Conservation (phyloP, 192 early-diverging fungal genomes). For the Dissophora ornata region DNA sequence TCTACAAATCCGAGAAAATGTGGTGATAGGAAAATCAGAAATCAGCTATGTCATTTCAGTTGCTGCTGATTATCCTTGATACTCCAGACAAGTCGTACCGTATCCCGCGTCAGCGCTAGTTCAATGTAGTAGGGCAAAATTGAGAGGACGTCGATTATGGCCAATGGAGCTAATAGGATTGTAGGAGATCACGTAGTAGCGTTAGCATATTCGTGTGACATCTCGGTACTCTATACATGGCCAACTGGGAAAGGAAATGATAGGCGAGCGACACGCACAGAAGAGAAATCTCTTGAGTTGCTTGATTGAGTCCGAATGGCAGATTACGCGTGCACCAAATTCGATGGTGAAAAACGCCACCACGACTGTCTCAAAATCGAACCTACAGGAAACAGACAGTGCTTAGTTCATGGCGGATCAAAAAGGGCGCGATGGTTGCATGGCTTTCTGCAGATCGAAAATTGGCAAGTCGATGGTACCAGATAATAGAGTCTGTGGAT, state of each 20-base stretch:
- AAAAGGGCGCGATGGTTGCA: neutral
- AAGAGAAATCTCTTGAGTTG: slow-evolving; percentile 67
- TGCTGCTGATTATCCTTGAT: no score
- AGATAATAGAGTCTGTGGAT: slow-evolving; percentile 62
- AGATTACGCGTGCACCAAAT: slow-evolving; percentile 72
- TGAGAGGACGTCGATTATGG: slow-evolving; percentile 81
- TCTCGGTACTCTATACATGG: no score
- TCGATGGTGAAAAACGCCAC: slow-evolving; percentile 82
- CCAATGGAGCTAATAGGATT: slow-evolving; percentile 59
- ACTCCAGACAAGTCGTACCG: slow-evolving; percentile 49
- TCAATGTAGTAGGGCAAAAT: slow-evolving; percentile 87
- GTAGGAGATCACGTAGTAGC: neutral
- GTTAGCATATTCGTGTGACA: no score
- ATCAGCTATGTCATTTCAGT: neutral
- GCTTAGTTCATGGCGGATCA: neutral
- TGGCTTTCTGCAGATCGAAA: no score
- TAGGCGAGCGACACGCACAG: no score
- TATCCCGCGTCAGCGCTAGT: slow-evolving; percentile 70
- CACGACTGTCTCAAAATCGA: slow-evolving; percentile 74
- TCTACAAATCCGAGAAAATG: slow-evolving; percentile 34
- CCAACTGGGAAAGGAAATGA: no score
- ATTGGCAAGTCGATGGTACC: no score
- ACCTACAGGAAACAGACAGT: no score
- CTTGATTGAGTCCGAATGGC: slow-evolving; percentile 76
- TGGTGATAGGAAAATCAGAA: neutral